These are phyloP conservation scores for Beta vulgaris DNA, from an alignment of 148 eudicot species.

Conservation along the genomic window DNA sequence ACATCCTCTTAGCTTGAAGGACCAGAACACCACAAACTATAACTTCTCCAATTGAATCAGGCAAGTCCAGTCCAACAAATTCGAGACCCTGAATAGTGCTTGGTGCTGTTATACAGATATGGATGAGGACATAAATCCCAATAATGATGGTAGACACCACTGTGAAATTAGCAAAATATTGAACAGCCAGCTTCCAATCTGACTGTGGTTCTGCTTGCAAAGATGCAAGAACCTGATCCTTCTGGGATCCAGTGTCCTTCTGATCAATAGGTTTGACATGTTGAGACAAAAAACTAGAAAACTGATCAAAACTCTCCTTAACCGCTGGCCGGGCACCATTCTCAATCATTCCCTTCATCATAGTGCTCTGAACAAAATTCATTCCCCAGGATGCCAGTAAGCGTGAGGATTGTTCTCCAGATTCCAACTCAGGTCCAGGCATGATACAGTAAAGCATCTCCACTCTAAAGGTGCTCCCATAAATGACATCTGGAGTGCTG, in stretches of 20 bases:
- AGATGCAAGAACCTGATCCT: slow-evolving; percentile 74
- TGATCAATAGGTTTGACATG: slow-evolving; percentile 56
- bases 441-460: slow-evolving; percentile 73
- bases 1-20: slow-evolving; percentile 68
- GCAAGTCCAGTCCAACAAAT: slow-evolving; percentile 92
- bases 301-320: slow-evolving; percentile 75
- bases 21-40: slow-evolving; percentile 74
- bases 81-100: slow-evolving; percentile 83
- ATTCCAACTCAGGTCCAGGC: slow-evolving; percentile 82
- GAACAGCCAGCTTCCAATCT: slow-evolving; percentile 79
- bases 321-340: slow-evolving; percentile 79
- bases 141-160: slow-evolving; percentile 61
- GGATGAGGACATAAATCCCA: slow-evolving; percentile 58
- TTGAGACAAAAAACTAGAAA: slow-evolving; percentile 43
- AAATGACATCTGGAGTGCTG: slow-evolving; percentile 89
- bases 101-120: slow-evolving; percentile 63
- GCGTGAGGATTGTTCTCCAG: slow-evolving; percentile 72
- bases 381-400: slow-evolving; percentile 72
- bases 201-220: slow-evolving; percentile 67
- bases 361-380: slow-evolving; percentile 86
- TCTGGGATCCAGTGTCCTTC: slow-evolving; percentile 56
- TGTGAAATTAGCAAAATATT: slow-evolving; percentile 80
- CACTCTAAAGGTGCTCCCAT: slow-evolving; percentile 64
- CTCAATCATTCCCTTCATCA: slow-evolving; percentile 96
- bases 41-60: slow-evolving; percentile 95